Conservation (phyloP, 73 alveolate species). For the Paramecium tetraurelia region DNA sequence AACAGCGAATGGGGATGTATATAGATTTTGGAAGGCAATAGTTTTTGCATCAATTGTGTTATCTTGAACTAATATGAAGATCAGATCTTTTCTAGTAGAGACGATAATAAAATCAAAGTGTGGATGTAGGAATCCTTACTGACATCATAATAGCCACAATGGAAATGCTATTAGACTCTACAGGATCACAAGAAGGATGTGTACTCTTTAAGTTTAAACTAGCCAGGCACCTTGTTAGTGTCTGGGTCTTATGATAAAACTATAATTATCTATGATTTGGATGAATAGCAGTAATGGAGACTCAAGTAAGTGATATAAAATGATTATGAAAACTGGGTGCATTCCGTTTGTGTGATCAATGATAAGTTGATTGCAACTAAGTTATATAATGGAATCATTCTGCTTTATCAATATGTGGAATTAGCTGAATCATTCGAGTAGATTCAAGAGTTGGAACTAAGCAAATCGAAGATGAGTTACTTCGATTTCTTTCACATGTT, state of each 20-base stretch:
- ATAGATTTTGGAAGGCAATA: background rate
- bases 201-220: background rate
- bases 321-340: background rate
- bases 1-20: background rate
- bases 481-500: background rate
- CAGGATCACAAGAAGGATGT: background rate
- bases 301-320: background rate
- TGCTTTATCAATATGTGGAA: background rate
- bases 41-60: background rate
- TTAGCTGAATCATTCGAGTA: background rate
- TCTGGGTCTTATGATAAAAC: constrained; percentile 10
- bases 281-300: background rate
- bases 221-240: background rate
- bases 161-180: background rate
- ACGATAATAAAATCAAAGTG: background rate
- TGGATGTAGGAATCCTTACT: background rate
- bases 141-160: background rate
- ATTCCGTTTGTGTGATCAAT: background rate
- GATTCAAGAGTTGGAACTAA: background rate
- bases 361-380: background rate
- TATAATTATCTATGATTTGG: background rate
- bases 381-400: background rate
- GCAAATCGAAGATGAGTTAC: background rate
- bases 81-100: background rate
- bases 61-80: background rate